Evolutionary conservation across 2,329 filamentous ascomycete genomes (phyloP).

Genomic region (Aspergillus sp.): DNA sequence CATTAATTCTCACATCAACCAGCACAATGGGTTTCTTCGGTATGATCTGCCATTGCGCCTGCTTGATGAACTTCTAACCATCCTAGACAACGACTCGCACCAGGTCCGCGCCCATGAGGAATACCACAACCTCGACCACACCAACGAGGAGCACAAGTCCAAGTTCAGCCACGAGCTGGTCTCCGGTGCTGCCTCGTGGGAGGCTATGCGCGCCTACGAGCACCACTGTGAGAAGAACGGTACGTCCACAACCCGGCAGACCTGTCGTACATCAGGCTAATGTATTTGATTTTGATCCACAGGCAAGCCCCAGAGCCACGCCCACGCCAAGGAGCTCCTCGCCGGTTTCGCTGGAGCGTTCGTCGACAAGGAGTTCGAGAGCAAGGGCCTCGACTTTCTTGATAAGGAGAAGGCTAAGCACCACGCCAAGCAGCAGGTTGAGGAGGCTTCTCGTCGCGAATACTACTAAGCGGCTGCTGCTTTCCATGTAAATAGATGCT

Average conservation of each 20-base stretch:
- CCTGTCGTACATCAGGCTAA: no score
- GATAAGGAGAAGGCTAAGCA: constrained; percentile 61
- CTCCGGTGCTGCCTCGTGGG: constrained; percentile 74
- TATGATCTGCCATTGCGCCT: background rate
- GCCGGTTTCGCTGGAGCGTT: constrained; percentile 74
- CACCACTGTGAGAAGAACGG: constrained; percentile 69
- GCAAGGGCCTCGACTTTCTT: constrained; percentile 61
- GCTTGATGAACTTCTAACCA: background rate
- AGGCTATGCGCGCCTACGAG: constrained; percentile 77
- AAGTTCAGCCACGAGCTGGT: constrained; percentile 72
- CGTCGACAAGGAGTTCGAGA: constrained; percentile 72
- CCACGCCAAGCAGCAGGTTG: constrained; percentile 55
- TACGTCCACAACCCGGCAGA: constrained; percentile 33
- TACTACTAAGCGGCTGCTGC: background rate
- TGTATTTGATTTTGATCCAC: background rate
- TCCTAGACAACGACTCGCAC: constrained; percentile 9
- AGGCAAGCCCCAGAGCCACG: constrained; percentile 70
- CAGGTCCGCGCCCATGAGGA: constrained; percentile 11
- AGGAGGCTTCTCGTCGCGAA: constrained; percentile 35
- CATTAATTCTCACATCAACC: background rate
- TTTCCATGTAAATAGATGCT: background rate
- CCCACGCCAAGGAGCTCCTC: constrained; percentile 73
- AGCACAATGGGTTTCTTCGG: constrained; percentile 20
- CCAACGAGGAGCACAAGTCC: constrained; percentile 53
- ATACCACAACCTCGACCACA: constrained; percentile 25